Evolutionary conservation across 2,329 filamentous ascomycete genomes (phyloP).

Genomic region (Podosphaera xanthii): DNA sequence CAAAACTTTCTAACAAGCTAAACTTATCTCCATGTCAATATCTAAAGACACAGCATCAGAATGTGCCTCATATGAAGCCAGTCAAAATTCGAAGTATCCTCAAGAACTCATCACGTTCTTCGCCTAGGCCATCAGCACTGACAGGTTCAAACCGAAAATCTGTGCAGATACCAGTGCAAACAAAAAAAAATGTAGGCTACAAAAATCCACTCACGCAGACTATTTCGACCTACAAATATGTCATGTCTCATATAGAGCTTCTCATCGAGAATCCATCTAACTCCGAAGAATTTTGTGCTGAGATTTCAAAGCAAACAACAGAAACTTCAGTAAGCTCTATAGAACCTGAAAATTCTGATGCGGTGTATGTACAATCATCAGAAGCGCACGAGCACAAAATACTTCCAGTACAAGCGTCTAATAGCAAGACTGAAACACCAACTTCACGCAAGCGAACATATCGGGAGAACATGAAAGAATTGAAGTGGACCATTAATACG

Average conservation of each 20-base stretch:
- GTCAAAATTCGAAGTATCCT: slow-evolving; percentile 38
- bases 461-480: slow-evolving; percentile 36
- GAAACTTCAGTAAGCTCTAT: slow-evolving; percentile 29
- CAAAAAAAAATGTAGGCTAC: slow-evolving; percentile 29
- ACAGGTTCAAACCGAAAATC: slow-evolving; percentile 31
- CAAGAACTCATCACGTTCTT: slow-evolving; percentile 40
- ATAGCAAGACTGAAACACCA: slow-evolving; percentile 15
- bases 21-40: slow-evolving; percentile 3
- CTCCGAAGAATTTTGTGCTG: slow-evolving; percentile 9
- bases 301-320: slow-evolving; percentile 20
- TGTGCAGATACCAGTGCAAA: slow-evolving; percentile 27
- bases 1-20: too few species aligned
- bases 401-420: slow-evolving; percentile 25
- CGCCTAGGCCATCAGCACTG: slow-evolving; percentile 25
- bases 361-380: slow-evolving; percentile 29
- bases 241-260: slow-evolving; percentile 38
- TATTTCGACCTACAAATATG: slow-evolving; percentile 38
- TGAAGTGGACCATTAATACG: slow-evolving; percentile 37
- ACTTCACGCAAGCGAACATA: slow-evolving; percentile 26
- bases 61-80: slow-evolving; percentile 33
- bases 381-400: slow-evolving; percentile 41
- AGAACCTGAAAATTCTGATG: slow-evolving; percentile 32
- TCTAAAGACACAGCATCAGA: slow-evolving; percentile 5
- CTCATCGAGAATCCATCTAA: slow-evolving; percentile 27
- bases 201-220: slow-evolving; percentile 39